Conservation (phyloP, 2,329 filamentous ascomycete genomes). For the Orbilia oligospora region DNA sequence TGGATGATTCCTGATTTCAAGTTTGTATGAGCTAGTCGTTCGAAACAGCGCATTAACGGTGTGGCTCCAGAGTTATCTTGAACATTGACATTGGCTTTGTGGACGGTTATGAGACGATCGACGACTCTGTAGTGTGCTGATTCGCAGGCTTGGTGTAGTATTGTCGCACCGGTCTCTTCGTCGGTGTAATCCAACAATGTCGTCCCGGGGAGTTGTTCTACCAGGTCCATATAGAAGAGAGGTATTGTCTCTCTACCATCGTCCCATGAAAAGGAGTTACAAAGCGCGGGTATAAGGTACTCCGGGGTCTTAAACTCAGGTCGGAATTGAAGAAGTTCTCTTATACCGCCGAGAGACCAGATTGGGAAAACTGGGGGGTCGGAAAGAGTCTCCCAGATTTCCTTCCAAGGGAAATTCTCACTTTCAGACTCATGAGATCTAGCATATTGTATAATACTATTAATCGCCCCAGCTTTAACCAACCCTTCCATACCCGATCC, state of each 20-base stretch:
- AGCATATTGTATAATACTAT: constrained; percentile 17
- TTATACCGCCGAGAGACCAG: not conserved
- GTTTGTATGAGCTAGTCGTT: not conserved
- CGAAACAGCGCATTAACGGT: constrained; percentile 45
- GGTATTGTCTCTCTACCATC: not conserved
- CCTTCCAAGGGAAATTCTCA: constrained; percentile 29
- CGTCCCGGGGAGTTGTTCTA: not conserved
- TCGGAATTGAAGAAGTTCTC: not conserved
- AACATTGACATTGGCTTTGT: constrained; percentile 23
- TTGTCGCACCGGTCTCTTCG: constrained; percentile 11
- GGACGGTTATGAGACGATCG: not conserved
- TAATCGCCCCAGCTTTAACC: not conserved
- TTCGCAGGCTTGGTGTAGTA: constrained; percentile 40
- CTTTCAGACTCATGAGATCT: not conserved
- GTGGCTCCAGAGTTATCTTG: constrained; percentile 35
- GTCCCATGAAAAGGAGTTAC: not conserved
- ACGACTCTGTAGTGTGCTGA: not conserved
- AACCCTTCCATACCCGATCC: constrained; percentile 6
- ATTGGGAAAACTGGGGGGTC: not conserved
- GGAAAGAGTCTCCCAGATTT: constrained; percentile 25
- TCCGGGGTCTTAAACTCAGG: constrained; percentile 27
- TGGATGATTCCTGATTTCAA: not conserved
- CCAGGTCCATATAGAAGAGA: constrained; percentile 14
- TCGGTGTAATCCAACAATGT: not conserved
- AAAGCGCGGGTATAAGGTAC: constrained; percentile 10